Base-by-base conservation (phyloP, 2,329 filamentous ascomycete species). In the Dothistroma pini region DNA sequence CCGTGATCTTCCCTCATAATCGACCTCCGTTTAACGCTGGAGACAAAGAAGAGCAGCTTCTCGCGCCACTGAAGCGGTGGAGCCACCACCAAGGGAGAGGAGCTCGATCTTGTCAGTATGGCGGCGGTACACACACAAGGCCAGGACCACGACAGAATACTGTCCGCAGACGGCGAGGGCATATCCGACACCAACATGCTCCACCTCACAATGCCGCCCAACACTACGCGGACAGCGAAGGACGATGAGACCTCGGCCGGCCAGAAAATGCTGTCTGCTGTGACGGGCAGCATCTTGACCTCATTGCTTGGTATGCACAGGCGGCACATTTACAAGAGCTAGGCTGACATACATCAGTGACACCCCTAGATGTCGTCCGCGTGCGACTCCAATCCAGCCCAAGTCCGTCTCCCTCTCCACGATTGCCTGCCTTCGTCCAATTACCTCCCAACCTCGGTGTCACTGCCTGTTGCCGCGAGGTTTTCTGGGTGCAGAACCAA, bases 191-290 rank as follows among this genome's bases (percentile, higher is more conserved):
- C 12, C 4, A 59, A 38, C 44, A 34, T 22, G 2, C 47, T 60
- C 9, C 58, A 60, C n/a, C 58, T 60, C 52, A 60, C 58, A 35
- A 32, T 22, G 50, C 35, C 44, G 49, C 32, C 61, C 57, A 25
- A 61, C 63, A 32, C 65, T 60, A 14, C 56, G 63, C n/a, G 59
- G 54, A 62, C 66, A 19, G 59, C 50, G 51, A 59, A 56, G 56
- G 77, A 58, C 77, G 80, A 44, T 78, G 87, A 93, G 63, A 91
- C 96, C 66, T 92, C 93, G 5, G 84, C 92, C 22, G 77, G 83
- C 12, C 93, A 97, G 79, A 95, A 93, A 80, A 99, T 99, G 95
- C 76, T 96, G 58, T 96, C 93, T 59, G 95, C 95, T 54, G 90
- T 93, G 67, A 89, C 89, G 58, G 95, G 95, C 62, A 97, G 93